phyloP scores from a whole-genome alignment of 208 protist species.

The Herpetomonas muscarum region DNA sequence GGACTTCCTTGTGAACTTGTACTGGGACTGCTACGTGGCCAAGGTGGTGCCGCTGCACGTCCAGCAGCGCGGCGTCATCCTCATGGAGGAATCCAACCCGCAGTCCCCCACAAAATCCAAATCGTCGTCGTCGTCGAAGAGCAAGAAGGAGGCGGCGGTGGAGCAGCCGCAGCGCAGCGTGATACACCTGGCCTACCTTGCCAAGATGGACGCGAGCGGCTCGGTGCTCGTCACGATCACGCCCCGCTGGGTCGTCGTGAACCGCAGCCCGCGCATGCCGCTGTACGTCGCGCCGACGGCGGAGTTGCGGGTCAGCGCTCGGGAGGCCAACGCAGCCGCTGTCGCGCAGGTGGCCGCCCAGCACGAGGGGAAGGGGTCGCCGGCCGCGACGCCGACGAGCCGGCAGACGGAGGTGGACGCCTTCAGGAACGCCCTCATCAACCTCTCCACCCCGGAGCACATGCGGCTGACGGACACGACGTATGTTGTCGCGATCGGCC shows the following conservation, averaged over 20 bases:
- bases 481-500: constrained; percentile 22
- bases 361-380: constrained; percentile 8
- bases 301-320: constrained; percentile 30
- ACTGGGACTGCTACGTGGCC: constrained; percentile 27
- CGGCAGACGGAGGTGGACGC: constrained; percentile 23
- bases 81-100: constrained; percentile 58
- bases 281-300: constrained; percentile 55
- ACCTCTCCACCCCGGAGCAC: constrained; percentile 14
- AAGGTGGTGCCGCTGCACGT: constrained; percentile 71
- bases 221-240: constrained; percentile 66
- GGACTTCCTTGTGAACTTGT: constrained; percentile 77
- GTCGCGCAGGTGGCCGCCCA: constrained; percentile 21
- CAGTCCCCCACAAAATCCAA: too few relatives aligned
- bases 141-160: not conserved
- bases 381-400: not conserved
- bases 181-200: constrained; percentile 70
- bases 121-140: constrained; percentile 9
- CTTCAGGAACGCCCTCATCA: constrained; percentile 22
- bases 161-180: constrained; percentile 10
- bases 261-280: constrained; percentile 46
- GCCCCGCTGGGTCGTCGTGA: constrained; percentile 83
- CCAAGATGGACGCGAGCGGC: constrained; percentile 49
- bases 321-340: constrained; percentile 27
- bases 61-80: constrained; percentile 66
- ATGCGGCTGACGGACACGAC: constrained; percentile 20